Evolutionary conservation across 257 asterid species (phyloP), one percentile per base, ranked within the genome.

Genomic region (Jacaranda mimosifolia): DNA sequence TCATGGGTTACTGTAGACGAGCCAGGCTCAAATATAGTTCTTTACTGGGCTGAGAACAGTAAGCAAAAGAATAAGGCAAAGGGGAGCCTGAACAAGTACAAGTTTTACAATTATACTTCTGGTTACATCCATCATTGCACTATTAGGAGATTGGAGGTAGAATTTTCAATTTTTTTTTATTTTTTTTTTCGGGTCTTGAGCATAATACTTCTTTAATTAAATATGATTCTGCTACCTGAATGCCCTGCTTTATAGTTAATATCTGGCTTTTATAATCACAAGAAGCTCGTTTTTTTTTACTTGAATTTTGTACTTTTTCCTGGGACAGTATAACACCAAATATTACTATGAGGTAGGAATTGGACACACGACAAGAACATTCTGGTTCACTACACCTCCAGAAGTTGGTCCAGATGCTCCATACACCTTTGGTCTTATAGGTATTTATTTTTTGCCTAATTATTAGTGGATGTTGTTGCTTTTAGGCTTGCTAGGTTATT

Each of bases 1-100:
- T 94, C 99, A 10, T 94, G 99, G 99, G 92, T 94, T 12, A 94
- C 99, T 5, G 77, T 74, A 86, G 95, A 90, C 0, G 87, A 87
- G 80, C 89, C 87, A 3, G 99, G 97, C 19, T 91, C 97, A 26
- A 76, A 45, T 40, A 79, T 45, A 35, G 96, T 92, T 40, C 35
- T 70, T 0, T 94, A 92, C 72, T 92, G 97, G 97, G 83, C 81
- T 65, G 91, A 89, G 58, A 85, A 83, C 6, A 80, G 83, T 66
- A 52, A 75, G 3, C 70, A 59, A 32, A 87, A 88, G 82, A 36
- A 52, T 0, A 68, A 74, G 51, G 91, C 89, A 51, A 68, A 83
- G 1, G 97, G 96, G 64, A 79, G 3, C 7, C 38, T 86, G 18
- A 88, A 85, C 3, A 83, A 70, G 8, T 94, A 94, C 64, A 90